These are phyloP conservation scores for Centella asiatica DNA, from an alignment of 129 eudicot genomes.

Conservation along the genomic window DNA sequence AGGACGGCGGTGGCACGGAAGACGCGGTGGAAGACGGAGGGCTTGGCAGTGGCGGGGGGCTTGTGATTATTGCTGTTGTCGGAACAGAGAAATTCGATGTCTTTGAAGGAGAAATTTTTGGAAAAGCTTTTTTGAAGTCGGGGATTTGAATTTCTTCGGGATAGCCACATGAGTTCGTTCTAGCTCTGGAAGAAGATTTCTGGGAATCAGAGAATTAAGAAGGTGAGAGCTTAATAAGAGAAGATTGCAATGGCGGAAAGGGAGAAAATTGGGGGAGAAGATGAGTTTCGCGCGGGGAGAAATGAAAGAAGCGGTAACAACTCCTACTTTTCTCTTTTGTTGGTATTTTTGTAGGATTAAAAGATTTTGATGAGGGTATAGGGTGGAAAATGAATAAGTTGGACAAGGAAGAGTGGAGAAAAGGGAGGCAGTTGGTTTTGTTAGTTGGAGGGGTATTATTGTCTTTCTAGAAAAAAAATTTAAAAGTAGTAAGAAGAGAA, in stretches of 20 bases:
- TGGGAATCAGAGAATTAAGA: background rate
- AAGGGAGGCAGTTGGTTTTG: background rate
- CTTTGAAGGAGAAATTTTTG: conserved; percentile 46
- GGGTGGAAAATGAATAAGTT: conserved; percentile 6
- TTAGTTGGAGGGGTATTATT: background rate
- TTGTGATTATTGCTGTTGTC: conserved; percentile 18
- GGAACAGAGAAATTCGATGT: conserved; percentile 41
- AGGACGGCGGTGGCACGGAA: conserved; percentile 38
- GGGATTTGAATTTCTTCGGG: conserved; percentile 34
- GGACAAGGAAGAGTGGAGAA: background rate
- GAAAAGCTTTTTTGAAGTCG: conserved; percentile 26
- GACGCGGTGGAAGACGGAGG: conserved; percentile 65
- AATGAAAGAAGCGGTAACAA: no score
- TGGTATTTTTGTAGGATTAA: background rate
- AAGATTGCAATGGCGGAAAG: no score
- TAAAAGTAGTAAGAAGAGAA: background rate
- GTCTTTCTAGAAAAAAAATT: background rate
- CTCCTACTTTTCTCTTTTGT: no score
- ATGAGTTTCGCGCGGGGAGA: no score
- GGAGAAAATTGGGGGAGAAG: no score
- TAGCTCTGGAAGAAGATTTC: background rate
- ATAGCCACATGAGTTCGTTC: conserved; percentile 51
- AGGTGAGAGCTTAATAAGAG: no score
- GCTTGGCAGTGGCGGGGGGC: conserved; percentile 2
- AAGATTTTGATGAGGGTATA: background rate